Evolutionary conservation across 306 rosid species (phyloP).

Genomic region (Crataegus laevigata): DNA sequence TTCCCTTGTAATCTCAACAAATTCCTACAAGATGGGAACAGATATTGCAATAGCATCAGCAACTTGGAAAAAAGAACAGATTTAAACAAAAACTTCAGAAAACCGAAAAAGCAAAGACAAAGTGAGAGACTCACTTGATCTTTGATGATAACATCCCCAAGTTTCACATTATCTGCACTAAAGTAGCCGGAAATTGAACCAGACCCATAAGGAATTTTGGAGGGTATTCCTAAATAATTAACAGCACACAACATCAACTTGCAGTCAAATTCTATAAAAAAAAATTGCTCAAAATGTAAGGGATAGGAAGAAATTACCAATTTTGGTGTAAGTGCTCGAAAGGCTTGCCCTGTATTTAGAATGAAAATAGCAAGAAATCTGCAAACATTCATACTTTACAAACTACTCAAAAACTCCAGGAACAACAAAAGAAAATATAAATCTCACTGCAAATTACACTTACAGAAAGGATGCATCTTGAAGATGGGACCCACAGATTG

Average conservation of each 20-base stretch:
- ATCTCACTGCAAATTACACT: constrained; percentile 4
- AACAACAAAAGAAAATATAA: neutral
- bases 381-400: constrained; percentile 28
- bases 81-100: neutral
- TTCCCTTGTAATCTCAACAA: constrained; percentile 37
- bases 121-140: constrained; percentile 29
- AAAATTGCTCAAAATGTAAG: neutral
- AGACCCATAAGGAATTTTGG: constrained; percentile 41
- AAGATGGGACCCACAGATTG: constrained; percentile 77
- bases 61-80: neutral
- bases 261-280: neutral
- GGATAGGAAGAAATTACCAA: constrained; percentile 24
- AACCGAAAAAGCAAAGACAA: neutral
- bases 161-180: constrained; percentile 29
- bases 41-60: neutral
- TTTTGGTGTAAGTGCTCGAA: constrained; percentile 37
- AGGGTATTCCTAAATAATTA: constrained; percentile 28
- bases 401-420: neutral
- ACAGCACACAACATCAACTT: neutral
- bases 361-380: constrained; percentile 65
- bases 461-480: constrained; percentile 65
- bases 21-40: constrained; percentile 31
- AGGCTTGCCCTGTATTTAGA: constrained; percentile 52
- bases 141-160: constrained; percentile 32
- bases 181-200: constrained; percentile 46